Evolutionary conservation across 2,329 filamentous ascomycete genomes (phyloP), one percentile per base, ranked within the genome.

Genomic region (Pyrenophora seminiperda): DNA sequence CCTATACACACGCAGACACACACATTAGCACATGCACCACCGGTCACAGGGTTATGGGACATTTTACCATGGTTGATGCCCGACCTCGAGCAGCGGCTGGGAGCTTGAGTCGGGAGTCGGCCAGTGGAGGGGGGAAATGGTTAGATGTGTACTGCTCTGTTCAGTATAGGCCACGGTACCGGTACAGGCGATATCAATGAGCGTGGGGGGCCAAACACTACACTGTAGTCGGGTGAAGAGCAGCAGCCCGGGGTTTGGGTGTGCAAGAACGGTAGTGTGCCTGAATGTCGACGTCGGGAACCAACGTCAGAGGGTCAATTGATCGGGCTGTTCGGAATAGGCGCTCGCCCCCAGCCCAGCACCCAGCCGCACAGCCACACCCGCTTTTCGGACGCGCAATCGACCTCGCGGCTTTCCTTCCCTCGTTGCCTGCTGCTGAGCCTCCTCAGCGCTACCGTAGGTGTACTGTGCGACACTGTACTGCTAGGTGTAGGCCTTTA

Each of bases 1-100:
- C 81, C 81, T 82, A 58, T 82, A 58, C 20, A 52, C 17, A 39
- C 9, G 40, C 24, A 27, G 13, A n/a, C n/a, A n/a, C 41, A 14
- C 50, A 18, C 34, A 57, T 70, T 57, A 70, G 65, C 38, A 39
- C 30, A 22, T 50, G 39, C 34, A 53, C 19, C 42, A 9, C 33
- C 37, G 22, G 18, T 39, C 19, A 49, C 36, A 36, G 24, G 50
- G 37, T 20, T 38, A 42, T 54, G 30, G 24, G 24, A 27, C 38
- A 30, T n/a, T 43, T 20, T 72, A 70, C 69, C 69, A 72, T 72
- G 61, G 53, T 65, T 67, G 66, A 48, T 68, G 68, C 68, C 68
- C 65, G 58, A 69, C 56, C 46, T 53, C 55, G 47, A 61, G 54
- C 63, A 65, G 61, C 57, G 52, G 52, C 34, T 43, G 45, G 47